A percentile compares a stretch with the other conserved stretches of the same genome.
These are phyloP conservation scores for Suzukiozyma palmioleophila DNA, from an alignment of 1,139 yeast species.

Conservation along the genomic window DNA sequence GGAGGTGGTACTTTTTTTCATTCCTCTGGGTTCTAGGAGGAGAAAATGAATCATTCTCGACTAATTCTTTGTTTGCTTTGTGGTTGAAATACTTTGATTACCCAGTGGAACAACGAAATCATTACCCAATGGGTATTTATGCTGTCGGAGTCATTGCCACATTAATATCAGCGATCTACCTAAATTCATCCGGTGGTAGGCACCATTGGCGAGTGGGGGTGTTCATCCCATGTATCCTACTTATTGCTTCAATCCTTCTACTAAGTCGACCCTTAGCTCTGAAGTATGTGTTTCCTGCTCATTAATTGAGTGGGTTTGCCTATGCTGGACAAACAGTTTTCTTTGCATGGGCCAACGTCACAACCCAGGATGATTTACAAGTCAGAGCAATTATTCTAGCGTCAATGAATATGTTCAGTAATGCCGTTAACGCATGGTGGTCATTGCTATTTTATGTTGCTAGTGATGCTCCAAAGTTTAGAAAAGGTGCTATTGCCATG, in stretches of 20 bases:
- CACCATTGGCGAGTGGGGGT: conserved; percentile 49
- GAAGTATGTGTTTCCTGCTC: conserved; percentile 45
- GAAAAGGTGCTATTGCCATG: conserved; percentile 54
- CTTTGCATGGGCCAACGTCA: conserved; percentile 59
- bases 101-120: conserved; percentile 44
- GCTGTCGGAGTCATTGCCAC: conserved; percentile 52
- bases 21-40: conserved; percentile 58
- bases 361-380: conserved; percentile 49
- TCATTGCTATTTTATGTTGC: conserved; percentile 49
- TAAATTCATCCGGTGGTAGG: conserved; percentile 46
- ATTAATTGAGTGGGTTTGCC: conserved; percentile 48
- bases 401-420: conserved; percentile 61
- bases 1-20: conserved; percentile 59
- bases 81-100: conserved; percentile 45
- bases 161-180: conserved; percentile 40
- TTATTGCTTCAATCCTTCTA: conserved; percentile 40
- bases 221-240: conserved; percentile 33
- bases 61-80: conserved; percentile 49
- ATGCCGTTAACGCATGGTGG: conserved; percentile 66
- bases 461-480: conserved; percentile 45
- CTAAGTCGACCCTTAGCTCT: conserved; percentile 7
- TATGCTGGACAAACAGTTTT: conserved; percentile 57
- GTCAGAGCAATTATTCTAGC: conserved; percentile 57
- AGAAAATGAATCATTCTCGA: conserved; percentile 50
- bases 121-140: conserved; percentile 54